Conservation (phyloP, 768 basidiomycete genomes). For the Auriculariales sp. region DNA sequence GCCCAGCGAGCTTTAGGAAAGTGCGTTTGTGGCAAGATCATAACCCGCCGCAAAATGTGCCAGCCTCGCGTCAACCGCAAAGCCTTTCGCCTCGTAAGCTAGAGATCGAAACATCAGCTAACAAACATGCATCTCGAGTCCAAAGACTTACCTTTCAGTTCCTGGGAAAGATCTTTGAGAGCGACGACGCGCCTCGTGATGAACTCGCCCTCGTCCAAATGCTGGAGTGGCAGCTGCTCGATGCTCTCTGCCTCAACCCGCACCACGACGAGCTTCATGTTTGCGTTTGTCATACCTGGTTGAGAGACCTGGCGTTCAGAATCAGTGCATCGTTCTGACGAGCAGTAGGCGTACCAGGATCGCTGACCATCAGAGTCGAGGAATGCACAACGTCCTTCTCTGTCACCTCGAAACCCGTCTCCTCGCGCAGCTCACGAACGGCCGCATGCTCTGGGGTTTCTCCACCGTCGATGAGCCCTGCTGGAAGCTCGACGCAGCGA, state of each 20-base stretch:
- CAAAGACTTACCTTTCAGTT: constrained; percentile 46
- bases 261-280: constrained; percentile 76
- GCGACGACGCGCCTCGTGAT: constrained; percentile 64
- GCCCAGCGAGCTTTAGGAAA: too few relatives aligned
- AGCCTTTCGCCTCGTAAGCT: constrained; percentile 25
- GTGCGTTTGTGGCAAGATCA: constrained; percentile 27
- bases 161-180: constrained; percentile 42
- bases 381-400: constrained; percentile 48
- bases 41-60: constrained; percentile 65
- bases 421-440: constrained; percentile 80
- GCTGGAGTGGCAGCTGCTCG: constrained; percentile 39
- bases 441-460: constrained; percentile 75
- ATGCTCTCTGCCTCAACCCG: constrained; percentile 45
- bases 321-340: neutral
- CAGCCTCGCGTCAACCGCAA: constrained; percentile 60
- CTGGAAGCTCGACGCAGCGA: constrained; percentile 53
- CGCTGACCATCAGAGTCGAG: constrained; percentile 45
- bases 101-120: neutral
- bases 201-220: constrained; percentile 77
- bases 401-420: constrained; percentile 60
- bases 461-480: constrained; percentile 75
- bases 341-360: constrained; percentile 43
- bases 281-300: constrained; percentile 84
- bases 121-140: constrained; percentile 29
- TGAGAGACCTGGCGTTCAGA: neutral